Conservation (phyloP, 495 filamentous ascomycete species). For the Daldinia childiae region DNA sequence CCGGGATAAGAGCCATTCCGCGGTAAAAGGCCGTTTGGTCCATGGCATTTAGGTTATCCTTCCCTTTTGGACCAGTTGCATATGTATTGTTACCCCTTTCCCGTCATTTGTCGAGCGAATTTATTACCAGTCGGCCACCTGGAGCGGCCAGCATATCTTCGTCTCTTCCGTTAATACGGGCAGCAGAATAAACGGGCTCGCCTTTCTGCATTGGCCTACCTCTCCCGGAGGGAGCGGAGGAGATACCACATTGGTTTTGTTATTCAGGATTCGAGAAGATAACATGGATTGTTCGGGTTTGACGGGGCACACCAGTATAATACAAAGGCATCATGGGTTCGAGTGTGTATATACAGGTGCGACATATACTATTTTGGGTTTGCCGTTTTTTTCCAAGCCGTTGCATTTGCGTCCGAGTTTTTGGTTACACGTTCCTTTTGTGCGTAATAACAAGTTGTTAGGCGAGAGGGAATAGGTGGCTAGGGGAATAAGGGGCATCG, state of each 20-base stretch:
- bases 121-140: conserved; percentile 20
- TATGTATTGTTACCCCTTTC: conserved; percentile 24
- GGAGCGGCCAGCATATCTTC: conserved; percentile 14
- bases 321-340: neutral
- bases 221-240: conserved; percentile 22
- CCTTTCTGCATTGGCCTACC: conserved; percentile 1
- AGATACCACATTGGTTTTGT: conserved; percentile 20
- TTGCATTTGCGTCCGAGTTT: conserved; percentile 1
- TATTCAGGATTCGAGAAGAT: conserved; percentile 1
- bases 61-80: conserved; percentile 24
- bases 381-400: neutral
- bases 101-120: conserved; percentile 6
- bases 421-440: neutral
- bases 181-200: neutral
- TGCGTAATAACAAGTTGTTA: neutral
- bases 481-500: neutral
- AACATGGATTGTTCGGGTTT: conserved; percentile 11
- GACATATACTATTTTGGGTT: conserved; percentile 2
- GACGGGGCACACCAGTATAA: neutral
- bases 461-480: neutral
- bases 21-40: neutral
- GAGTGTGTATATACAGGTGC: conserved; percentile 1
- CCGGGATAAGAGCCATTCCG: neutral
- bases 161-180: neutral
- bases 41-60: neutral